Conservation (phyloP, 1,139 yeast species). For the Hyphopichia fennica region DNA sequence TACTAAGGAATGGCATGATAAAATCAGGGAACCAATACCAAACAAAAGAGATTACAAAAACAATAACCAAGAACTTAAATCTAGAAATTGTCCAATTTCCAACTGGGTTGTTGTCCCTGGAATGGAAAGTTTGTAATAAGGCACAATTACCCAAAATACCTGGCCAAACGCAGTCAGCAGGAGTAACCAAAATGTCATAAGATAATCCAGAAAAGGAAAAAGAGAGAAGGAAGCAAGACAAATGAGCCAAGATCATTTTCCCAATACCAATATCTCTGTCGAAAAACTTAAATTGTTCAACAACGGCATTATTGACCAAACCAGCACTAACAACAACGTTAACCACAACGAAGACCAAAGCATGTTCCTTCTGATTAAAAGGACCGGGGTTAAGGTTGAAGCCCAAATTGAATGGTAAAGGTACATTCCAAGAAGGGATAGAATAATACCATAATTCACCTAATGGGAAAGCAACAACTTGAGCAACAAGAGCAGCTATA, state of each 20-base stretch:
- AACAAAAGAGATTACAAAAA: constrained; percentile 2
- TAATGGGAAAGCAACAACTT: constrained; percentile 22
- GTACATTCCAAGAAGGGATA: constrained; percentile 15
- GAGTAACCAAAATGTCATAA: constrained; percentile 32
- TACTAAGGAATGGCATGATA: constrained; percentile 18
- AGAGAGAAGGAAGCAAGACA: constrained; percentile 4
- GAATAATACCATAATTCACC: constrained; percentile 16
- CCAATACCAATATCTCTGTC: constrained; percentile 17
- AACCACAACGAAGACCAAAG: constrained; percentile 11
- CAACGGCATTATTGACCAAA: constrained; percentile 12
- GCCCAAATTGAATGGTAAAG: constrained; percentile 7
- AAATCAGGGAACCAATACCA: constrained; percentile 16
- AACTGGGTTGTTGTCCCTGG: constrained; percentile 3
- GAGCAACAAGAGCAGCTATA: constrained; percentile 23
- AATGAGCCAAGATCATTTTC: constrained; percentile 11
- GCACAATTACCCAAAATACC: constrained; percentile 33
- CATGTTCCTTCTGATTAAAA: constrained; percentile 20
- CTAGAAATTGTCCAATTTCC: constrained; percentile 5
- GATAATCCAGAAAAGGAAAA: constrained; percentile 9
- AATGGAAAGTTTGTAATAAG: constrained; percentile 11
- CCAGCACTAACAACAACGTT: constrained; percentile 12
- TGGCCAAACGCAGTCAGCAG: constrained; percentile 40
- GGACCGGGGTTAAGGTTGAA: constrained; percentile 22
- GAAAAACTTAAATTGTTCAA: constrained; percentile 20
- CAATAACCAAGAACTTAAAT: constrained; percentile 10